Percentiles rank a stretch among this genome's conserved stretches.
Conservation (phyloP, 2,329 filamentous ascomycete species). For the Colletotrichum higginsianum region DNA sequence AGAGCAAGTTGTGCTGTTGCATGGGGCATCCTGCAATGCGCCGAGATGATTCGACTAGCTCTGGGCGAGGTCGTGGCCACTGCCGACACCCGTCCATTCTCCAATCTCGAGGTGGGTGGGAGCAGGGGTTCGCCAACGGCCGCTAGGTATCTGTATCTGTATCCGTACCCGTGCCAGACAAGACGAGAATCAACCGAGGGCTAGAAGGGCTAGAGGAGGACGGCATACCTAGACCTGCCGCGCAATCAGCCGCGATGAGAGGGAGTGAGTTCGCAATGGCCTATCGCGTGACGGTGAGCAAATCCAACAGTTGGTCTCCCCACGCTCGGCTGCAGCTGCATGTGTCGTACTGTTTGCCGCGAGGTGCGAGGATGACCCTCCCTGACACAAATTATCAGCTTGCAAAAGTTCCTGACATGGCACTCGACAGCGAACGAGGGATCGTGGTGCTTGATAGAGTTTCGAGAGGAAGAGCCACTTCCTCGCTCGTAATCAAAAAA, state of each 20-base stretch:
- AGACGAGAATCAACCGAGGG: conserved; percentile 7
- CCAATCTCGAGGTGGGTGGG: conserved; percentile 1
- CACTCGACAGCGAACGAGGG: not conserved
- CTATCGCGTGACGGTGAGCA: not conserved
- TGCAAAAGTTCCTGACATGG: conserved; percentile 18
- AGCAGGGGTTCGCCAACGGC: conserved; percentile 31
- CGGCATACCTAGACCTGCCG: not conserved
- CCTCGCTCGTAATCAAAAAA: not conserved
- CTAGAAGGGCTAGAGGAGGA: not conserved
- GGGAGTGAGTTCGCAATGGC: not conserved
- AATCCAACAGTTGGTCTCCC: not conserved
- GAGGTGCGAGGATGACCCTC: conserved; percentile 1
- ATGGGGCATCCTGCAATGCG: not conserved
- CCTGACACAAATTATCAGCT: conserved; percentile 3
- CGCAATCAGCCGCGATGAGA: conserved; percentile 3
- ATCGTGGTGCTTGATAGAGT: too few relatives aligned
- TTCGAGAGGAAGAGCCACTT: not conserved
- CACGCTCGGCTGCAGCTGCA: not conserved
- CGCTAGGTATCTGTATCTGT: conserved; percentile 5
- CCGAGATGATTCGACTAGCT: conserved; percentile 30
- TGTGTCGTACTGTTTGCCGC: not conserved
- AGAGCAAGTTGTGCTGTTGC: not conserved
- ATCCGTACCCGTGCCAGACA: too few relatives aligned
- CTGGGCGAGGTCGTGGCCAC: conserved; percentile 22
- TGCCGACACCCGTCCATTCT: conserved; percentile 17